Evolutionary conservation across 73 alveolate species (phyloP), one percentile per base, ranked within the genome.

Genomic region (Urostyla sp.): DNA sequence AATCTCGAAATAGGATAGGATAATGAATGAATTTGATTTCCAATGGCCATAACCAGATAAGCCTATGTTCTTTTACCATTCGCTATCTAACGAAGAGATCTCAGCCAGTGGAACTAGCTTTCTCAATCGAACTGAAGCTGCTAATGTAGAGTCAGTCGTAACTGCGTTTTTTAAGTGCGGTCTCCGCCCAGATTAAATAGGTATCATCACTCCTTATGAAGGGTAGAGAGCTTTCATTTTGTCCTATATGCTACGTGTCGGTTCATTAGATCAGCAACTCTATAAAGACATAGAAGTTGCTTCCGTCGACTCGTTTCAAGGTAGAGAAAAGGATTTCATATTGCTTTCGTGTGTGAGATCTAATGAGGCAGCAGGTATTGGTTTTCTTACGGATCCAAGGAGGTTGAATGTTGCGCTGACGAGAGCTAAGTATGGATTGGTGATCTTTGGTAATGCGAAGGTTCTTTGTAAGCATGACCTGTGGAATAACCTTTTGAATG

Each of bases 201-300:
- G 99, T 37, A 94, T 98, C 61, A 96, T 98, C 35, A 97, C 99
- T n/a, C 99, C 99, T 66, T 98, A 98, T 79, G 99, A 98, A 92
- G 99, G 99, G 30, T 97, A 98, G 85, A 80, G 99, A 79, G 95
- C 98, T 49, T 96, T 84, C 78, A 95, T 97, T 18, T 84, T 87
- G 3, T 80, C 93, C 73, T 93, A 94, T 80, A 85, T 96, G 80
- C 87, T 67, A 53, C 95, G 95, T 83, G 80, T 74, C 86, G 95
- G 94, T 15, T 28, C 91, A 52, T 46, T 90, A 6, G 85, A 87
- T 52, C 79, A 84, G 18, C 13, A 44, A 28, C 66, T 60, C 16
- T 93, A 81, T 55, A 86, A 91, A 51, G 98, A 94, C 75, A 90
- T 97, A n/a, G 99, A 97, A 88, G 97, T 97, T 13, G 98, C 99